Base-by-base conservation (phyloP, 164 flowering plant species). In the Taxillus chinensis region DNA sequence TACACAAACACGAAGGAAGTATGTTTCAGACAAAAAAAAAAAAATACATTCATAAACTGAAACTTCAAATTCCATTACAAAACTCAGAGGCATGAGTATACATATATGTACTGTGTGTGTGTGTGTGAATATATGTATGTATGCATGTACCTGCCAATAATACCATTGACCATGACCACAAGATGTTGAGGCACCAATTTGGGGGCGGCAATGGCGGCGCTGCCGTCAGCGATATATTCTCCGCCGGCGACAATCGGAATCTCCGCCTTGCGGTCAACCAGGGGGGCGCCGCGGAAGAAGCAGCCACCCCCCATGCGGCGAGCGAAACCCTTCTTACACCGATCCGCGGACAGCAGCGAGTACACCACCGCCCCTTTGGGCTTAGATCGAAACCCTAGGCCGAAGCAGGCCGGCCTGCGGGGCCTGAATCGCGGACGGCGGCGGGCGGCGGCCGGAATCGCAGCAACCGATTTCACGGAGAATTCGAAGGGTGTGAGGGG, bases 111-210 rank as follows among this genome's bases (percentile, higher is more conserved):
- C 27, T n/a, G n/a, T n/a, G n/a, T n/a, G n/a, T n/a, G 27, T 27
- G 27, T 27, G 27, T 27, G 27, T 27, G 27, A 0, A 27, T 27
- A 2, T 0, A 27, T 27, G 0, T 27, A 27, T 27, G 27, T 27
- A 2, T 27, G 27, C 27, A 27, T 27, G 27, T 62, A 92, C 98
- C 98, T 92, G 50, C 98, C 98, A 68, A 83, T 63, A 38, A 92
- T 70, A 17, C 98, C 98, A 76, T 92, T 83, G 54, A 92, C 96
- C 96, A 90, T 92, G 60, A 92, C 64, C 10, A 92, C 90, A 55
- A 92, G 92, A 66, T 92, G 98, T 17, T 84, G 83, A 0, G 89
- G 87, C 3, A 53, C 67, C 10, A 52, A 64, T 52, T 57, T 63
- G 37, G 70, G 8, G 46, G 9, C 13, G 13, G 51, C 66, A 49